phyloP scores from a whole-genome alignment of 495 filamentous ascomycete species.

The Elaphomyces granulatus region DNA sequence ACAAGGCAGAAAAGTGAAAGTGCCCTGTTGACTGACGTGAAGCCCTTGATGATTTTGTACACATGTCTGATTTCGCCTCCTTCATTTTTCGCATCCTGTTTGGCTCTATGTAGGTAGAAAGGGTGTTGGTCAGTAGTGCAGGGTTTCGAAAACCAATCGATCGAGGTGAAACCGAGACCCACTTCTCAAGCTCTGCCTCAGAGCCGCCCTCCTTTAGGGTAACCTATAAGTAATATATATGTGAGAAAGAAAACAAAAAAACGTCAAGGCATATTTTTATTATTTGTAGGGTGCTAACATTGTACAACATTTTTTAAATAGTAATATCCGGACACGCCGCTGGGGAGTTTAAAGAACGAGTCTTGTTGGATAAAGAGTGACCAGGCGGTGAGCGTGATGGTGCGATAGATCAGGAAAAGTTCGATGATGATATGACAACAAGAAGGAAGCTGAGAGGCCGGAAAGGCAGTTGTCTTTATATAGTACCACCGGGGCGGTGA shows the following conservation, averaged over 20 bases:
- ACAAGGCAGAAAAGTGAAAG: neutral
- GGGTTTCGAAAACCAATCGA: neutral
- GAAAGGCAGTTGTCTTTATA: neutral
- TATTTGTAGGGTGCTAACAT: neutral
- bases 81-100: constrained; percentile 49
- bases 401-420: too few species aligned
- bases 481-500: too few species aligned
- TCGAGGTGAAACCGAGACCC: constrained; percentile 6
- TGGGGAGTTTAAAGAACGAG: too few species aligned
- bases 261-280: too few species aligned
- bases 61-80: constrained; percentile 74
- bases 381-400: too few species aligned
- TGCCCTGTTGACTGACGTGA: constrained; percentile 63
- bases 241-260: too few species aligned
- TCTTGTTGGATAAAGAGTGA: neutral
- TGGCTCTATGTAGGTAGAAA: constrained; percentile 49
- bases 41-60: constrained; percentile 77
- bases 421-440: too few species aligned
- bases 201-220: constrained; percentile 57
- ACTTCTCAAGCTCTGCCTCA: constrained; percentile 49
- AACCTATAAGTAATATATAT: too few species aligned
- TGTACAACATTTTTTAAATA: constrained; percentile 1
- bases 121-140: neutral
- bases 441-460: neutral
- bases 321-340: too few species aligned